Evolutionary conservation across 176 grass and related monocot species (phyloP), one percentile per base, ranked within the genome.

Genomic region (Thalia dealbata): DNA sequence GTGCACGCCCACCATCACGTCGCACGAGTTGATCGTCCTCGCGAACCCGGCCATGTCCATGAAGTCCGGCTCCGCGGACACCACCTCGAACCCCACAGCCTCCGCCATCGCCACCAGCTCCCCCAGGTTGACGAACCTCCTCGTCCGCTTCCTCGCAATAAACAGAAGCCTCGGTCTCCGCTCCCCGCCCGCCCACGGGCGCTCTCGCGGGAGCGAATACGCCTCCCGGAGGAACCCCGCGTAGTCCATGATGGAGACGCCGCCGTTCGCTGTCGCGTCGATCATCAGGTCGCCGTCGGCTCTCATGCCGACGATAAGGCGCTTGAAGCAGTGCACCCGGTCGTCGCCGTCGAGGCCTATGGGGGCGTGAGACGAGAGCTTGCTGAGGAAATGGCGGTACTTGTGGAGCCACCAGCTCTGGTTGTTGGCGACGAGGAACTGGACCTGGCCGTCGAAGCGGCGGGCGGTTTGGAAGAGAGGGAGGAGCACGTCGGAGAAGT

Each of bases 401-500:
- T 70, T 70, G n/a, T 6, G 10, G 67, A 70, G 21, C 67, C 67
- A 70, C 67, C 67, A 70, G 14, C 14, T 9, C 10, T 70, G 44
- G 19, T 16, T 24, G 42, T 46, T 50, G 21, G n/a, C 43, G 41
- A 70, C 10, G 10, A 70, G n/a, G 67, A 70, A 16, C 43, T 70
- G 41, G n/a, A 70, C 67, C 25, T 70, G 32, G 43, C 67, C 67
- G 43, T 45, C 8, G 21, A 70, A 70, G 19, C 43, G 22, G 12
- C 67, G 10, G 8, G 67, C 2, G 43, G 67, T 70, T 18, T 50
- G 18, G 44, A 70, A 70, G 1, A 70, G 67, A 3, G 67, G 67
- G 10, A 70, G 32, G 8, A 70, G 44, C 19, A 70, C 67, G 67
- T 70, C 67, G 38, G 67, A 1, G 67, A 70, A 70, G 44, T 70